Evolutionary conservation across 2,329 filamentous ascomycete species (phyloP).

Genomic region (Aspergillus candidus): DNA sequence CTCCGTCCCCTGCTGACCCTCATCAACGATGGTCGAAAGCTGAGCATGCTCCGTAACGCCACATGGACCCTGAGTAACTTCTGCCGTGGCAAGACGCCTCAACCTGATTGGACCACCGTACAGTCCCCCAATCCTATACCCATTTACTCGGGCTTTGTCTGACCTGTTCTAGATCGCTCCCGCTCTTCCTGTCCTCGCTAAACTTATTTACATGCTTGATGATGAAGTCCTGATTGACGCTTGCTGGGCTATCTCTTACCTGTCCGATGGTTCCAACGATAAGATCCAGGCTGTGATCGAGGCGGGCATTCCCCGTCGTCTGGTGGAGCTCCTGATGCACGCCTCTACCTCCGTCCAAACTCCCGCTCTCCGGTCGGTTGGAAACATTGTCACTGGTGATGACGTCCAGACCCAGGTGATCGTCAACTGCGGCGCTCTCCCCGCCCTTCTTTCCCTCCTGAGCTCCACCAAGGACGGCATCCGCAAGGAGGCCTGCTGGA

Average conservation of each 20-base stretch:
- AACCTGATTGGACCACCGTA: constrained; percentile 96
- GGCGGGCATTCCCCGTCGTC: constrained; percentile 88
- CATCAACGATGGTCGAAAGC: constrained; percentile 93
- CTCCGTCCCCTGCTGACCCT: constrained; percentile 83
- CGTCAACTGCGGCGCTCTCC: constrained; percentile 93
- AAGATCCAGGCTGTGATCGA: constrained; percentile 99
- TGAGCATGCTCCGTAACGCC: constrained; percentile 97
- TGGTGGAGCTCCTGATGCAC: constrained; percentile 97
- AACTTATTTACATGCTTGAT: constrained; percentile 96
- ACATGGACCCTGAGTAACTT: constrained; percentile 99
- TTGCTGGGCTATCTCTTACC: constrained; percentile 98
- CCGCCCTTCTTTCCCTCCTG: constrained; percentile 85
- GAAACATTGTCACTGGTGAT: constrained; percentile 97
- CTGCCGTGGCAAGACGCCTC: constrained; percentile 97
- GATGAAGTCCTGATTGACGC: constrained; percentile 98
- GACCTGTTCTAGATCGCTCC: constrained; percentile 67
- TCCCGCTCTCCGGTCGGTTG: constrained; percentile 90
- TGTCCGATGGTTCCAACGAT: constrained; percentile 96
- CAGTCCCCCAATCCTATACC: constrained; percentile 34
- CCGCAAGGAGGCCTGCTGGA: constrained; percentile 99
- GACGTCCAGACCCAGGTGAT: constrained; percentile 99
- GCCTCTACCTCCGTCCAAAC: constrained; percentile 98
- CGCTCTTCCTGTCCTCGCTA: constrained; percentile 87
- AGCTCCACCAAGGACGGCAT: constrained; percentile 98
- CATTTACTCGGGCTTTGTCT: constrained; percentile 4